phyloP scores from a whole-genome alignment of 2,329 filamentous ascomycete species.

The Fusarium sp. region DNA sequence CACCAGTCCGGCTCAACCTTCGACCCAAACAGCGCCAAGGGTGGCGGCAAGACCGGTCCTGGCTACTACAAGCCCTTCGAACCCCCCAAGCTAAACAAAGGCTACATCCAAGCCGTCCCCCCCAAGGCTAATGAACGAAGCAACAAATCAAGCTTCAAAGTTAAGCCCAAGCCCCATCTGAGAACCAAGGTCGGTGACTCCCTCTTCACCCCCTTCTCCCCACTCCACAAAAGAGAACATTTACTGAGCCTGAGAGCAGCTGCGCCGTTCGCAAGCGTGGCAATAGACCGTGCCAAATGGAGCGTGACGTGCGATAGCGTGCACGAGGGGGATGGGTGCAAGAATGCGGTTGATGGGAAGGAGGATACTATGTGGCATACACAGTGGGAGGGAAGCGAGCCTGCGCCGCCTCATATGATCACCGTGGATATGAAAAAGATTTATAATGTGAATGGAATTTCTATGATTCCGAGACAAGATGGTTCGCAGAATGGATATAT shows the following conservation, averaged over 20 bases:
- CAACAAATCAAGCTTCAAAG: background rate
- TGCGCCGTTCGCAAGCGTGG: conserved; percentile 5
- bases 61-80: background rate
- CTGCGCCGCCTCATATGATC: conserved; percentile 26
- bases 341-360: conserved; percentile 18
- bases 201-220: background rate
- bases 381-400: conserved; percentile 4
- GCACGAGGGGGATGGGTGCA: conserved; percentile 14
- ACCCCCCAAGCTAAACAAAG: conserved; percentile 14
- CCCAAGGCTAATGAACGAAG: background rate
- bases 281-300: conserved; percentile 23
- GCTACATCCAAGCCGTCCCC: conserved; percentile 11
- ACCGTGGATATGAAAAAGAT: conserved; percentile 28
- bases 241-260: conserved; percentile 26
- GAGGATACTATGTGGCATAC: conserved; percentile 22
- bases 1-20: conserved; percentile 20
- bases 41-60: conserved; percentile 12
- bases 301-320: conserved; percentile 24
- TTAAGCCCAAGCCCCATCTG: conserved; percentile 6
- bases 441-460: conserved; percentile 24
- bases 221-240: background rate
- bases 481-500: conserved; percentile 15
- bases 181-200: conserved; percentile 6
- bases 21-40: conserved; percentile 4
- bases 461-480: conserved; percentile 33